Conservation (phyloP, 2,329 filamentous ascomycete species). For the Ceratocystis harringtonii region DNA sequence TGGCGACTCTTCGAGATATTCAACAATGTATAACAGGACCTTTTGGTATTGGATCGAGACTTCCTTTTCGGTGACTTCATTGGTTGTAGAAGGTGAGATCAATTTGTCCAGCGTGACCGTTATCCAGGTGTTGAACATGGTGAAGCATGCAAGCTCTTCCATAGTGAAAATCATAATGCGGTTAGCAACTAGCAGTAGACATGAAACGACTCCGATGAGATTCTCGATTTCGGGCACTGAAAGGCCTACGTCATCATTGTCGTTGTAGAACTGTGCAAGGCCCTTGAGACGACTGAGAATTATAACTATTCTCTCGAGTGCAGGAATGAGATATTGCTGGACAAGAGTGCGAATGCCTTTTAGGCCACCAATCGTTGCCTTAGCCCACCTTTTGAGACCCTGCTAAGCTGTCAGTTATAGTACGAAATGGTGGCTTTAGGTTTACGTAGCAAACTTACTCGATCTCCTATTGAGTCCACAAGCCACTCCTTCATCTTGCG, state of each 20-base stretch:
- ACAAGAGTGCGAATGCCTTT: conserved; percentile 61
- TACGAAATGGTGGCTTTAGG: background rate
- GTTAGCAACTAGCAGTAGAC: conserved; percentile 60
- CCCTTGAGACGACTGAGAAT: conserved; percentile 72
- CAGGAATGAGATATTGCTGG: conserved; percentile 79
- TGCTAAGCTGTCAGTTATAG: conserved; percentile 24
- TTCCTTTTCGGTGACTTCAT: conserved; percentile 66
- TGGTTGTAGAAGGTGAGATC: conserved; percentile 43
- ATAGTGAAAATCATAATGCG: conserved; percentile 55
- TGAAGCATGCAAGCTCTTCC: conserved; percentile 64
- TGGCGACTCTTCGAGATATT: conserved; percentile 50
- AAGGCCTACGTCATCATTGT: conserved; percentile 50
- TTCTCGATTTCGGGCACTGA: conserved; percentile 46
- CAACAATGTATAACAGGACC: conserved; percentile 63
- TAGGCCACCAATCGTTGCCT: conserved; percentile 63
- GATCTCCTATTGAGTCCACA: conserved; percentile 63
- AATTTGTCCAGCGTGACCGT: conserved; percentile 68
- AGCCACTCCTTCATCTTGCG: conserved; percentile 73
- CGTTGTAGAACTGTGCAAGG: conserved; percentile 63
- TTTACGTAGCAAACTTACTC: conserved; percentile 36
- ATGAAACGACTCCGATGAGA: conserved; percentile 56
- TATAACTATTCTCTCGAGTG: conserved; percentile 66
- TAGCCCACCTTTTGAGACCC: conserved; percentile 93
- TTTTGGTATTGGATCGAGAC: conserved; percentile 57
- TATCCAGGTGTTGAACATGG: conserved; percentile 69